Evolutionary conservation across 768 basidiomycete species (phyloP).

Genomic region (Trametopsis cervina): DNA sequence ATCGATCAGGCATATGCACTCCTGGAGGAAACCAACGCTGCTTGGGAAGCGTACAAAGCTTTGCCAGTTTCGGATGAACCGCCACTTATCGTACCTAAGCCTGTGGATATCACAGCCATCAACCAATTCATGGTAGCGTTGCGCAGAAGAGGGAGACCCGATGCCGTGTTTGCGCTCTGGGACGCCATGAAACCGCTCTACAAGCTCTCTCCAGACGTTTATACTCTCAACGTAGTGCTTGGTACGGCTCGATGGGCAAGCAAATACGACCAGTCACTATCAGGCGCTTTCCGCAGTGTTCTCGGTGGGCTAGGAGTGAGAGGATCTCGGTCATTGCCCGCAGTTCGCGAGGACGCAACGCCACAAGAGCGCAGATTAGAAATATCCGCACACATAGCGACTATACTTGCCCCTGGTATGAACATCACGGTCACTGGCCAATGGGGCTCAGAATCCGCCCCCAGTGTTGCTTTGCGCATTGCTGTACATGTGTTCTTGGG

Average conservation of each 20-base stretch:
- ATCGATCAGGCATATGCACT: constrained; percentile 41
- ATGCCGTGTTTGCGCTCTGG: constrained; percentile 62
- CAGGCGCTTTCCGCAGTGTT: constrained; percentile 32
- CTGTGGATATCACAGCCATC: constrained; percentile 5
- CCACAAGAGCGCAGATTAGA: background rate
- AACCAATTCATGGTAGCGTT: constrained; percentile 23
- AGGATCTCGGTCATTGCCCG: background rate
- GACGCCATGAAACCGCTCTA: constrained; percentile 57
- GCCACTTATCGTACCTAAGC: background rate
- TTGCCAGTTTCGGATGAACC: background rate
- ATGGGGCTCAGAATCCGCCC: constrained; percentile 23
- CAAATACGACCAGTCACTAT: constrained; percentile 43
- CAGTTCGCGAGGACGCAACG: constrained; percentile 27
- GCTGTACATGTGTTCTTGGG: constrained; percentile 31
- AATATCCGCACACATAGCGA: constrained; percentile 2
- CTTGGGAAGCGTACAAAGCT: background rate
- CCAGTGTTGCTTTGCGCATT: constrained; percentile 21
- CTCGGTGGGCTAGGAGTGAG: background rate
- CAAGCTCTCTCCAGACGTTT: constrained; percentile 43
- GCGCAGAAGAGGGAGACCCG: constrained; percentile 46
- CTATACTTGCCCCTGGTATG: constrained; percentile 8
- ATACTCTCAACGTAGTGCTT: constrained; percentile 54
- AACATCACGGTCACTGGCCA: constrained; percentile 23
- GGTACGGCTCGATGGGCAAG: constrained; percentile 49
- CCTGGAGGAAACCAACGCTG: constrained; percentile 33